Conservation (phyloP, 164 flowering plant genomes). For the Platanus orientalis region DNA sequence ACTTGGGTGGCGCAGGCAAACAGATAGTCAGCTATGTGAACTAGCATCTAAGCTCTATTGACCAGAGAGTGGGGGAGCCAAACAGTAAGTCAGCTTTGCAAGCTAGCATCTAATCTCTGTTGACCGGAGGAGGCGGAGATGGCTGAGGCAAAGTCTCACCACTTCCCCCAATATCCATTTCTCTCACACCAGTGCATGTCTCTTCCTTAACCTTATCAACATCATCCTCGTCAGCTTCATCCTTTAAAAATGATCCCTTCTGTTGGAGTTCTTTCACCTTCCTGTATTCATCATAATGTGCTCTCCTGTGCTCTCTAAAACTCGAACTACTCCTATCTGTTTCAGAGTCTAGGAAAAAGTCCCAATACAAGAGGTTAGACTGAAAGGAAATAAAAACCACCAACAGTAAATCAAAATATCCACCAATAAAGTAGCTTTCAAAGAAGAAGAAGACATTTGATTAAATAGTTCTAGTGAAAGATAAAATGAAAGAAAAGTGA, state of each 20-base stretch:
- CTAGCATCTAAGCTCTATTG: too few species aligned
- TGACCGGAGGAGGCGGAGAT: conserved; percentile 11
- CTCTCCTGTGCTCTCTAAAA: conserved; percentile 76
- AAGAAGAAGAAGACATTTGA: too few species aligned
- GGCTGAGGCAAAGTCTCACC: conserved; percentile 8
- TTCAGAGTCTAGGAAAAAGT: conserved; percentile 30
- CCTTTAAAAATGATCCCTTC: conserved; percentile 49
- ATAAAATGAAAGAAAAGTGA: too few species aligned
- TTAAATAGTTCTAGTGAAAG: too few species aligned
- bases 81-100: conserved; percentile 7
- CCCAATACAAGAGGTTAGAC: neutral
- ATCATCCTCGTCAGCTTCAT: conserved; percentile 42
- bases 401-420: too few species aligned
- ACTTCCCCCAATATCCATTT: conserved; percentile 38
- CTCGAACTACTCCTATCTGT: conserved; percentile 35
- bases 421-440: too few species aligned
- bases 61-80: too few species aligned
- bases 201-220: conserved; percentile 10
- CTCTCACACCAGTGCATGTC: conserved; percentile 26
- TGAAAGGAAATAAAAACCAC: too few species aligned
- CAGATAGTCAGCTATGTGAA: too few species aligned
- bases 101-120: conserved; percentile 16
- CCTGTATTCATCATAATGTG: conserved; percentile 82
- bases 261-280: conserved; percentile 70
- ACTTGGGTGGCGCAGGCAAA: too few species aligned